Evolutionary conservation across 2,329 filamentous ascomycete species (phyloP).

Genomic region (Mycosphaerelloides madeirae): DNA sequence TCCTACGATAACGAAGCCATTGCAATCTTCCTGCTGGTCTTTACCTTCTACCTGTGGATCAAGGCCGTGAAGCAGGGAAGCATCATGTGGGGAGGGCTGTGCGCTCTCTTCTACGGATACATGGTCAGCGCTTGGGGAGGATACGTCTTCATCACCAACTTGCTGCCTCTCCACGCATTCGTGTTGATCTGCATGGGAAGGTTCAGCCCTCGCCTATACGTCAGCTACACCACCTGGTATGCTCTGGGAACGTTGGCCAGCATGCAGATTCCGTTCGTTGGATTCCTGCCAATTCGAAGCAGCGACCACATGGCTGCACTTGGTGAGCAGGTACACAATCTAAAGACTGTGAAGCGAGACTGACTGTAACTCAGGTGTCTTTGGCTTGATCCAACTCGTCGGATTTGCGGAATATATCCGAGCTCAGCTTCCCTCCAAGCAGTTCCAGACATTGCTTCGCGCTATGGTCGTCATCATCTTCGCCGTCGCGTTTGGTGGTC

Average conservation of each 20-base stretch:
- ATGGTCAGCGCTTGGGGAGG: conserved; percentile 99
- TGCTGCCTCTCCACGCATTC: conserved; percentile 90
- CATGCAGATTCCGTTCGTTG: conserved; percentile 99
- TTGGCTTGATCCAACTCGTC: conserved; percentile 89
- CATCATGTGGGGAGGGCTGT: conserved; percentile 91
- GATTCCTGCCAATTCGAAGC: conserved; percentile 91
- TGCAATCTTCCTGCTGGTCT: conserved; percentile 96
- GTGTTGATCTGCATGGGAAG: conserved; percentile 94
- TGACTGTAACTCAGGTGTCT: conserved; percentile 61
- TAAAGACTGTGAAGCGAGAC: conserved; percentile 21
- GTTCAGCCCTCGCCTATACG: conserved; percentile 89
- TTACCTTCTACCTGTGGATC: conserved; percentile 99
- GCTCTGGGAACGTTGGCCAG: conserved; percentile 90
- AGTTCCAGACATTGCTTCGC: conserved; percentile 87
- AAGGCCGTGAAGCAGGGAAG: conserved; percentile 96
- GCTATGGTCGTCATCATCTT: conserved; percentile 71
- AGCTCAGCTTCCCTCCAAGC: conserved; percentile 80
- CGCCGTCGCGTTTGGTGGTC: conserved; percentile 64
- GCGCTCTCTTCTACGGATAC: conserved; percentile 96
- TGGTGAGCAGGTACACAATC: conserved; percentile 56
- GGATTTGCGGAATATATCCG: conserved; percentile 89
- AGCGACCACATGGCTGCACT: conserved; percentile 98
- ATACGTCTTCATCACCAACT: conserved; percentile 98
- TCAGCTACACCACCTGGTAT: conserved; percentile 98
- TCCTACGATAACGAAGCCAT: conserved; percentile 99